These are phyloP conservation scores for Neurospora sp. DNA, from an alignment of 495 filamentous ascomycete species.

Conservation along the genomic window DNA sequence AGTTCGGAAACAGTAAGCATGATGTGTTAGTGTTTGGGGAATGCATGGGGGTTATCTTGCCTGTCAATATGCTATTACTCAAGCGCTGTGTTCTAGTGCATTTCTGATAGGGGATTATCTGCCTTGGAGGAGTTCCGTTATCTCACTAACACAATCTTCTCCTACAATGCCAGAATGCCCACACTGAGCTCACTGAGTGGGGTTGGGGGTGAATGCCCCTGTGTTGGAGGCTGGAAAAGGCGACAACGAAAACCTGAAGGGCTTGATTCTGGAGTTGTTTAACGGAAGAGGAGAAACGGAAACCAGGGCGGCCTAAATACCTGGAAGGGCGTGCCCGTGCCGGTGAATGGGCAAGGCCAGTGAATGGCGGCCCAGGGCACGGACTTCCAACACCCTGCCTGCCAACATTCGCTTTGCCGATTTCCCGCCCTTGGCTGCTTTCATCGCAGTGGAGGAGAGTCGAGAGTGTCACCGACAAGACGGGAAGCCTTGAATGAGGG, in stretches of 20 bases:
- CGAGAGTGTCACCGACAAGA: not conserved
- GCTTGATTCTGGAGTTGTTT: no score
- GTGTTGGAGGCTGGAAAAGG: no score
- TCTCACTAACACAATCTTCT: not conserved
- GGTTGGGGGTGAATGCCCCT: not conserved
- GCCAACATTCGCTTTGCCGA: not conserved
- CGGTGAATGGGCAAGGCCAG: no score
- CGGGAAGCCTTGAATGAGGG: not conserved
- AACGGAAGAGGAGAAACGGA: no score
- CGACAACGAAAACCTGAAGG: no score
- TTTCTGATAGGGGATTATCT: not conserved
- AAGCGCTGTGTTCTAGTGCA: rapidly evolving
- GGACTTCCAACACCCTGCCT: no score
- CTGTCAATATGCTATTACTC: not conserved
- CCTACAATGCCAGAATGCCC: not conserved
- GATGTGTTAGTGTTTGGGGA: not conserved
- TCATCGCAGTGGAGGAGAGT: not conserved
- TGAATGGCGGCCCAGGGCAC: no score
- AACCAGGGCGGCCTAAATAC: no score
- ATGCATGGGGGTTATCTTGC: not conserved
- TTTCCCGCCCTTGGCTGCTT: not conserved
- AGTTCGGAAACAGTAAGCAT: not conserved
- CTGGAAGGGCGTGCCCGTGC: no score
- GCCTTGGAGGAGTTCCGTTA: not conserved
- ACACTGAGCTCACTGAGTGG: not conserved